phyloP scores from a whole-genome alignment of 352 stramenopile species.

The Phytophthora fragariae region DNA sequence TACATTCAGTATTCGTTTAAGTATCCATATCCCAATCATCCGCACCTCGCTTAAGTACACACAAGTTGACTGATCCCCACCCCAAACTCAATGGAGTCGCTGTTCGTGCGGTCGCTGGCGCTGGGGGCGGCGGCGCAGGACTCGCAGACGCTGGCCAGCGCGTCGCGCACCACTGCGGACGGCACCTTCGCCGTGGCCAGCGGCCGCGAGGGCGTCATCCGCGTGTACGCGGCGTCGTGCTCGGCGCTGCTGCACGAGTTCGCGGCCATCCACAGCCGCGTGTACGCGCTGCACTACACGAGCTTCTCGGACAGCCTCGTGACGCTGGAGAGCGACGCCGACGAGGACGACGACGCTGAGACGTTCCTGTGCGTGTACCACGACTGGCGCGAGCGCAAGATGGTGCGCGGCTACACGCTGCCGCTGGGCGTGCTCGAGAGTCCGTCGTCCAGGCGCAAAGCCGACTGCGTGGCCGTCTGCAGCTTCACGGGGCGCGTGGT shows the following conservation, averaged over 20 bases:
- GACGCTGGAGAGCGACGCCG: constrained; percentile 76
- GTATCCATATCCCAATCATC: no score
- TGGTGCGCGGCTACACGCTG: constrained; percentile 85
- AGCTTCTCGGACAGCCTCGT: constrained; percentile 89
- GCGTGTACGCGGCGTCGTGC: constrained; percentile 83
- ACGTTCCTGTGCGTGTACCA: constrained; percentile 90
- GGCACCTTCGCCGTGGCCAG: constrained; percentile 82
- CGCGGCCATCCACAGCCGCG: constrained; percentile 69
- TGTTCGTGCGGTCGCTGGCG: constrained; percentile 76
- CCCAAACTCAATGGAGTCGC: constrained; percentile 76
- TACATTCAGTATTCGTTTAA: no score
- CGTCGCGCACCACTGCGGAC: constrained; percentile 68
- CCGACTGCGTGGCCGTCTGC: constrained; percentile 80
- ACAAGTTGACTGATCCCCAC: background rate
- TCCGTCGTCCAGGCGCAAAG: constrained; percentile 58
- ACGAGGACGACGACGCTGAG: constrained; percentile 61
- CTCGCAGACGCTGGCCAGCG: constrained; percentile 61
- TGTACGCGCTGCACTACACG: constrained; percentile 84
- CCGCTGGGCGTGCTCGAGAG: constrained; percentile 78
- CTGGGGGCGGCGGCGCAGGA: constrained; percentile 43
- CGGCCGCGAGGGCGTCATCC: constrained; percentile 68
- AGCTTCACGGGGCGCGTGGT: constrained; percentile 85
- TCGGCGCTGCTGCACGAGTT: constrained; percentile 85
- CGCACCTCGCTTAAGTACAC: background rate
- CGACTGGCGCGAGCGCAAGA: constrained; percentile 83